phyloP scores from a whole-genome alignment of 495 filamentous ascomycete genomes.

The Aspergillus cristatus region DNA sequence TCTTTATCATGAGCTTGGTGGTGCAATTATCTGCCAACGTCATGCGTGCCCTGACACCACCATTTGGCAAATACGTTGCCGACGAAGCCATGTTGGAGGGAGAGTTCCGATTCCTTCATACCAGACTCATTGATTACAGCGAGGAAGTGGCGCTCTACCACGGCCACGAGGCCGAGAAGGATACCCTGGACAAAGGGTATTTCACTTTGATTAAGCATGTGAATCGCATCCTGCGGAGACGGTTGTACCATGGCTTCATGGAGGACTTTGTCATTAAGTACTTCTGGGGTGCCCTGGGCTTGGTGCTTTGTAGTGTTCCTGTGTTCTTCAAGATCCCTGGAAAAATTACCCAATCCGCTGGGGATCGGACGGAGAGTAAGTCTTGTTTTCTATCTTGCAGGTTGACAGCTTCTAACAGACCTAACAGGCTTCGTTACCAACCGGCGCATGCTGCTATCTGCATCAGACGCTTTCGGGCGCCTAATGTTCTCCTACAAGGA shows the following conservation, averaged over 20 bases:
- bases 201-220: slow-evolving; percentile 99
- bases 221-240: slow-evolving; percentile 80
- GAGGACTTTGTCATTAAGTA: slow-evolving; percentile 99
- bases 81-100: slow-evolving; percentile 92
- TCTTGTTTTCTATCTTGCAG: slow-evolving; percentile 1
- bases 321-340: slow-evolving; percentile 93
- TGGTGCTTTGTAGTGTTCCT: slow-evolving; percentile 89
- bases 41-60: slow-evolving; percentile 93
- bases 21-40: slow-evolving; percentile 87
- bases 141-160: slow-evolving; percentile 91
- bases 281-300: slow-evolving; percentile 91
- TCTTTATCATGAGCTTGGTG: slow-evolving; percentile 87
- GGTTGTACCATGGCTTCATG: slow-evolving; percentile 96
- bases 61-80: slow-evolving; percentile 95
- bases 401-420: neutral
- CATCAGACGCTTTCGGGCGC: slow-evolving; percentile 91
- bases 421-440: slow-evolving; percentile 78
- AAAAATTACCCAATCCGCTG: slow-evolving; percentile 60
- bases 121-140: slow-evolving; percentile 84
- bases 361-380: slow-evolving; percentile 82
- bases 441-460: slow-evolving; percentile 77
- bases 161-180: slow-evolving; percentile 93
- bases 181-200: slow-evolving; percentile 94
- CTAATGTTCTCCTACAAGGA: slow-evolving; percentile 99
- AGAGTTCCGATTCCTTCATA: slow-evolving; percentile 94